A percentile compares a stretch with the other conserved stretches of the same genome.
phyloP scores from a whole-genome alignment of 108 stramenopile genomes.

The Fragilaria crotonensis region DNA sequence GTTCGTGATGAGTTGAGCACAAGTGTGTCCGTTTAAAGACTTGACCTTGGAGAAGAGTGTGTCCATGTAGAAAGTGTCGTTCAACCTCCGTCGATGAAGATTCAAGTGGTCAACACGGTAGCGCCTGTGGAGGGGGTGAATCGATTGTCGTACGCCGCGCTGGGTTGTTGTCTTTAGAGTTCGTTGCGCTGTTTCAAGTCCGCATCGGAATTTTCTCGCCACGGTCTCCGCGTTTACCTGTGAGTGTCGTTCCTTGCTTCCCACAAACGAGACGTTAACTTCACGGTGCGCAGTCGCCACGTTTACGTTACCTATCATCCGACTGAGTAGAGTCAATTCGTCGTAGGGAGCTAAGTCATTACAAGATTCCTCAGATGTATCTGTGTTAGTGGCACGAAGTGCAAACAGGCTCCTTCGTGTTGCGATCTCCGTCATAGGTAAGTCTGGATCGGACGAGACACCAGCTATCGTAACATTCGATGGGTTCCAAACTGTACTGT shows the following conservation, averaged over 20 bases:
- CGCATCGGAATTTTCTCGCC: slow-evolving; percentile 18
- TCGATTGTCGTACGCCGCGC: slow-evolving; percentile 4
- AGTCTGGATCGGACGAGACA: neutral
- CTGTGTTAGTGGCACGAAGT: too few species aligned
- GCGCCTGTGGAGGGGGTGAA: slow-evolving; percentile 12
- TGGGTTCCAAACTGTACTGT: neutral
- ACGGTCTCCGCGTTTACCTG: too few species aligned
- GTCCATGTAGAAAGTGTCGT: too few species aligned
- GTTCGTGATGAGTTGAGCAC: too few species aligned
- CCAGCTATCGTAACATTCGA: too few species aligned
- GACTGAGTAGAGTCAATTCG: too few species aligned
- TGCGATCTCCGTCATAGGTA: neutral
- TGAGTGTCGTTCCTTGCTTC: neutral
- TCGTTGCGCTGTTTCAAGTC: slow-evolving; percentile 6
- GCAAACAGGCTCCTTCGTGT: too few species aligned
- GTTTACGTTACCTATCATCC: too few species aligned
- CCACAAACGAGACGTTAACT: neutral
- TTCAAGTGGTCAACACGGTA: too few species aligned
- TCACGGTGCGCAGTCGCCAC: too few species aligned
- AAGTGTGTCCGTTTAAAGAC: slow-evolving; percentile 9
- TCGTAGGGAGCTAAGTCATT: too few species aligned
- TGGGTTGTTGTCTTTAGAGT: slow-evolving; percentile 19
- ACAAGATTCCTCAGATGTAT: too few species aligned
- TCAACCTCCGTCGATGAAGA: slow-evolving; percentile 3
- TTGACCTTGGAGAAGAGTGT: slow-evolving; percentile 1